Evolutionary conservation across 257 asterid genomes (phyloP), one percentile per base, ranked within the genome.

Genomic region (Salvia rosmarinus): DNA sequence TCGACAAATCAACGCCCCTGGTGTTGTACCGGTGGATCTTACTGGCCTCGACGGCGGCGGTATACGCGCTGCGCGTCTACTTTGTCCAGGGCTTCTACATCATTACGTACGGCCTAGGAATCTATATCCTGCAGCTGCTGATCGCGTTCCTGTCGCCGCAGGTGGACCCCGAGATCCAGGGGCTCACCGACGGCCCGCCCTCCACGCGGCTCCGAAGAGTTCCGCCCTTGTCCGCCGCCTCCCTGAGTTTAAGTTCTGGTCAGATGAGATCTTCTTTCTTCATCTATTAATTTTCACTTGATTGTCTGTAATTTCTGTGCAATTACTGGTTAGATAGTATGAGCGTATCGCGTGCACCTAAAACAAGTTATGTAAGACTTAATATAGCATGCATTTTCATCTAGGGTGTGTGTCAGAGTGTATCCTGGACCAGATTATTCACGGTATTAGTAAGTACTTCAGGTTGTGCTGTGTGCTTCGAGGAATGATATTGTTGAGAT

Each of bases 181-280:
- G 64, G 30, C 72, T 80, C 13, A 21, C 32, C 12, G 94, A 81
- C 61, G 99, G 90, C 9, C 30, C 91, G 91, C 71, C 99, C 99
- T 49, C 87, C 94, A 55, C 95, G 90, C 42, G 95, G 96, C 76
- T 87, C 96, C 76, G 99, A 95, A 47, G 99, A 95, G 94, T 95
- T 95, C 71, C 97, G 99, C 72, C 99, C 99, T 95, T 78, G 96
- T 95, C 64, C 97, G 99, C 72, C 96, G 98, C 73, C 89, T 95
- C 25, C 98, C 98, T 20, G 99, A 91, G 80, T 95, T 95, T 76
- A 95, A 95, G 85, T 95, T 95, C 88, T 95, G 99, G 98, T 92
- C 56, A 72, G 80, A 12, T 42, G 34, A 6, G 46, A 64, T 72
- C 58, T 28, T 23, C 12, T 60, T 70, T 66, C 51, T 42, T 51